Evolutionary conservation across 192 early-diverging fungal species (phyloP), one percentile per base, ranked within the genome.

Genomic region (Anaeromyces robustus): DNA sequence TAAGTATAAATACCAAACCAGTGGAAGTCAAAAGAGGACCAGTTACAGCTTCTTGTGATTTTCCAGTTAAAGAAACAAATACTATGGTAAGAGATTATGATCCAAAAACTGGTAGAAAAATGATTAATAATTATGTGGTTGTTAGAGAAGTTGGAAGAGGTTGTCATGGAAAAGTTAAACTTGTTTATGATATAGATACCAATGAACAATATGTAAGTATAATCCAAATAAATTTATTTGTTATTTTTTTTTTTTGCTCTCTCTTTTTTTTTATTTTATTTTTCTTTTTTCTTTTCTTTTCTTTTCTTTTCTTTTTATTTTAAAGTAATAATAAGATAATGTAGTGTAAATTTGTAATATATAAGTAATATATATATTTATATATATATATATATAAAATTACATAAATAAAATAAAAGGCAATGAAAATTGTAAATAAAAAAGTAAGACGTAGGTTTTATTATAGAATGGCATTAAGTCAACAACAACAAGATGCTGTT

Each of bases 91-190:
- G 95, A 52, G 92, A 94, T 78, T 92, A 93, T 84, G 95, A 97
- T 82, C 90, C 92, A 68, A 85, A 84, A 59, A 94, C 94, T 1
- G 97, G 96, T 26, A 92, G 93, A 85, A 99, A 99, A 82, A 93
- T 94, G 89, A 94, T 99, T 83, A 99, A 99, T 86, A 90, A 97
- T 79, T 99, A 97, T 86, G 92, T 96, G 88, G 90, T 99, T 16
- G 84, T 98, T 14, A 87, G 88, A 78, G 95, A 97, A 84, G 87
- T 99, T 17, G 97, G 97, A 13, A 88, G 96, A 30, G 97, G 97
- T 39, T 93, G 94, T 14, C 96, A 99, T 81, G 97, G 97, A 43
- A 98, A 98, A 86, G 97, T 99, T 68, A 97, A 97, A 85, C 89
- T 98, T 30, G 93, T 90, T 37, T 89, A 90, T 31, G 95, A 98